Evolutionary conservation across 768 basidiomycete species (phyloP), one percentile per base, ranked within the genome.

Genomic region (Hemileccinum impolitum): DNA sequence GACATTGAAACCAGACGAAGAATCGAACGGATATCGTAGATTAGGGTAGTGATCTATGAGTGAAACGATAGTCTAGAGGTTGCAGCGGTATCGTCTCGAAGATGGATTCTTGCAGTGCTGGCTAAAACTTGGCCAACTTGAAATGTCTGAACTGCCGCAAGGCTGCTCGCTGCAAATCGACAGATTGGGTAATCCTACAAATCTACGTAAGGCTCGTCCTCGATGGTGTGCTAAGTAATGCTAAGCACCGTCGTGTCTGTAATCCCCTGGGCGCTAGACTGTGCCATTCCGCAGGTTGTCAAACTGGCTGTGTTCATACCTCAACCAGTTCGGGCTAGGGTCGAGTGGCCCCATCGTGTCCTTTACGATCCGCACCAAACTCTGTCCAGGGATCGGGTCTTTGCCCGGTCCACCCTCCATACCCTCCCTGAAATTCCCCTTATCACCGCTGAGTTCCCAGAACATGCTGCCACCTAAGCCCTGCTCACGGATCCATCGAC

Each of bases 391-490:
- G 55, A 86, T 80, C 3, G 76, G 74, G 23, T 85, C 85, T 67
- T 93, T 93, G 2, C 89, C 90, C 1, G 70, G 75, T 3, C 88
- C 87, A 8, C 70, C 68, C 54, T 91, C 88, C 81, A 90, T 84
- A 13, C 80, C 87, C 34, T 86, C 81, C 44, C 87, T 77, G 26
- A 65, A 57, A 5, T 70, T 70, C 1, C 81, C 81, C 65, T 92
- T 91, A 70, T 97, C 95, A 3, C 90, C 92, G 56, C 85, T 87
- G 36, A 95, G 73, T 65, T 94, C 91, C 91, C 90, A 93, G 57
- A 86, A 86, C 96, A 99, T 99, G 47, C 87, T 88, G 0, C 96
- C 96, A 6, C 89, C 90, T 4, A 98, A 71, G 0, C 81, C 79
- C 61, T 86, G 79, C 31, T 79, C 75, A 58, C 72, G 73, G 62